Evolutionary conservation across 805 yeast genomes (phyloP).

Genomic region (Candida tammaniensis): DNA sequence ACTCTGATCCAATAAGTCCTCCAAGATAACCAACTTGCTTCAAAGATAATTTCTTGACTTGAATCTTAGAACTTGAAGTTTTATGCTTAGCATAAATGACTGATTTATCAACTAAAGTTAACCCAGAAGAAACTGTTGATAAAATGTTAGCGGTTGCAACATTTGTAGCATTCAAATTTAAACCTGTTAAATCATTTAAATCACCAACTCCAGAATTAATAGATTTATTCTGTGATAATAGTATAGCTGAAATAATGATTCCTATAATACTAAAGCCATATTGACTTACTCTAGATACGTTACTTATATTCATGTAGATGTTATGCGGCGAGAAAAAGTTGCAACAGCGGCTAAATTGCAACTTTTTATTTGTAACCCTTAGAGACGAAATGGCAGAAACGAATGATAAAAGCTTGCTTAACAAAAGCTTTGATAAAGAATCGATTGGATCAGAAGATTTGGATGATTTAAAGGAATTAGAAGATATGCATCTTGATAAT

Average conservation of each 20-base stretch:
- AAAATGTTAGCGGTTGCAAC: conserved; percentile 2
- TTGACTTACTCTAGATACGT: not conserved
- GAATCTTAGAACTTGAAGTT: not conserved
- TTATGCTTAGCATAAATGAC: not conserved
- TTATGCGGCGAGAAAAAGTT: too few species aligned
- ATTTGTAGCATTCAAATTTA: conserved; percentile 5
- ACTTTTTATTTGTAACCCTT: too few species aligned
- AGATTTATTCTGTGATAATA: conserved; percentile 1
- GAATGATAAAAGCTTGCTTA: too few species aligned
- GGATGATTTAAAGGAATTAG: not conserved
- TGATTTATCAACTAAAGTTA: conserved; percentile 3
- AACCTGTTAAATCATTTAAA: conserved; percentile 3
- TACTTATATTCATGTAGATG: too few species aligned
- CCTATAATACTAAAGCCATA: not conserved
- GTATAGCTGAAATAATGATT: not conserved
- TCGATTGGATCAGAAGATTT: not conserved
- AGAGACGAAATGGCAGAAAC: too few species aligned
- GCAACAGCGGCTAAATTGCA: too few species aligned
- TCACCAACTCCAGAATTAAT: conserved; percentile 3
- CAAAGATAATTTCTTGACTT: not conserved
- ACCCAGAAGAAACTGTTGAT: conserved; percentile 2
- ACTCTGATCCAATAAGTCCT: conserved; percentile 8
- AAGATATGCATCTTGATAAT: not conserved
- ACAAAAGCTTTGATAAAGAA: too few species aligned
- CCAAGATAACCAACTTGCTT: conserved; percentile 7